Evolutionary conservation across 1,139 yeast species (phyloP).

Genomic region (Blastobotrys ciferrii): DNA sequence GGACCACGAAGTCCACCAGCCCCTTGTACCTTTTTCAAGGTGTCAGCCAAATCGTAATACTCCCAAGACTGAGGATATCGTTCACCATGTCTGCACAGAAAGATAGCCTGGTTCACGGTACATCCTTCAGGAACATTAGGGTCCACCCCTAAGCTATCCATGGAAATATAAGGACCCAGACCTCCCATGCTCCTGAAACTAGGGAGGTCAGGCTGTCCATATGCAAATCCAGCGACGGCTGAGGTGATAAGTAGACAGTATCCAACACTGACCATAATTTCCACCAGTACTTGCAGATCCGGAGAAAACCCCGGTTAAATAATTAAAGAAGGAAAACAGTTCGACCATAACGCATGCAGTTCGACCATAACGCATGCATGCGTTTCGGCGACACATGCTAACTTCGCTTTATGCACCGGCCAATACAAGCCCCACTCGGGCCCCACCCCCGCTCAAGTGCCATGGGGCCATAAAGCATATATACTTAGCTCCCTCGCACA

Average conservation of each 20-base stretch:
- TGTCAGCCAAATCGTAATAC: slow-evolving; percentile 11
- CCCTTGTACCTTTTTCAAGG: slow-evolving; percentile 10
- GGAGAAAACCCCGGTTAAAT: background rate
- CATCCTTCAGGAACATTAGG: slow-evolving; percentile 27
- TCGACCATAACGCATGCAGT: background rate
- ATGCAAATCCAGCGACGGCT: background rate
- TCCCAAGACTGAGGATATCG: slow-evolving; percentile 20
- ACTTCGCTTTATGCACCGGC: background rate
- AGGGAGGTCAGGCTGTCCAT: background rate
- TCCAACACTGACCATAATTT: background rate
- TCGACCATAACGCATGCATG: background rate
- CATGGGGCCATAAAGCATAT: too few relatives aligned
- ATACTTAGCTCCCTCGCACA: too few relatives aligned
- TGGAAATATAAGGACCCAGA: slow-evolving; percentile 34
- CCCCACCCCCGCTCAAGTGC: too few relatives aligned
- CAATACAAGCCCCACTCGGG: too few relatives aligned
- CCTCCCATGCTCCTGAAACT: slow-evolving; percentile 12
- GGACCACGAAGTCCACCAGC: slow-evolving; percentile 17
- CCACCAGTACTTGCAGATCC: background rate
- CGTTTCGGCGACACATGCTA: background rate
- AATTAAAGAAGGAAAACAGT: background rate
- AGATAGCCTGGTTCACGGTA: slow-evolving; percentile 20
- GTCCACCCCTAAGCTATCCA: slow-evolving; percentile 44
- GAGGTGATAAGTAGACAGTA: background rate
- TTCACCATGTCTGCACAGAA: slow-evolving; percentile 23